phyloP scores from a whole-genome alignment of 306 rosid species.

The Vachellia collinsii region DNA sequence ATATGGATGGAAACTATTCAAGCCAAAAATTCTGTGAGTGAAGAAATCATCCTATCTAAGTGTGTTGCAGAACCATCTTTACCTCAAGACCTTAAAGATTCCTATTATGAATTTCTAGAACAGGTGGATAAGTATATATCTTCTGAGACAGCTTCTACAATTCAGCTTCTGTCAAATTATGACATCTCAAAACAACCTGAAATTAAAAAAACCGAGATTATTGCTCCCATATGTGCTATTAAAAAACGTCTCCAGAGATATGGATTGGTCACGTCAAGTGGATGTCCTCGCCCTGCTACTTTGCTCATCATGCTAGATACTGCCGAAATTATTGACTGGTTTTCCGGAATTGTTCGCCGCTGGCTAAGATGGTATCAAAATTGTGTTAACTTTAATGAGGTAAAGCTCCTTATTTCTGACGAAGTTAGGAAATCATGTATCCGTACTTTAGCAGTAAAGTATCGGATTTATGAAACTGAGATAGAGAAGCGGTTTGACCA shows the following conservation, averaged over 20 bases:
- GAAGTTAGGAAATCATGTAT: constrained; percentile 84
- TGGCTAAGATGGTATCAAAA: constrained; percentile 82
- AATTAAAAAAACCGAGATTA: constrained; percentile 54
- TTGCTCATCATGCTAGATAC: constrained; percentile 73
- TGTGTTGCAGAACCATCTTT: constrained; percentile 71
- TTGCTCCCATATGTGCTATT: constrained; percentile 71
- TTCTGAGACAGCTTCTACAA: constrained; percentile 68
- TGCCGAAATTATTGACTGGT: constrained; percentile 78
- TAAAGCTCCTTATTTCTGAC: constrained; percentile 62
- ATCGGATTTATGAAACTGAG: constrained; percentile 66
- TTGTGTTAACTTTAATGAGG: constrained; percentile 66
- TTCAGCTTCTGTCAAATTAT: constrained; percentile 65
- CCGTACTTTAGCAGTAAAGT: constrained; percentile 86
- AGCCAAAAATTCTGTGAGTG: constrained; percentile 58
- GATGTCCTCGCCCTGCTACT: constrained; percentile 60
- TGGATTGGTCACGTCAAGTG: constrained; percentile 64
- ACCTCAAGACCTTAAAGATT: constrained; percentile 69
- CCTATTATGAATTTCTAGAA: constrained; percentile 69
- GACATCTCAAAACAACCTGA: constrained; percentile 47
- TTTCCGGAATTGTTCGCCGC: constrained; percentile 70
- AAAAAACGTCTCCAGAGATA: constrained; percentile 69
- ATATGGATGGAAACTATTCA: constrained; percentile 80
- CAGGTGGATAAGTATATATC: constrained; percentile 69
- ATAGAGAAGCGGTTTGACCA: constrained; percentile 72
- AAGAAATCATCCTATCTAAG: constrained; percentile 68